Evolutionary conservation across 1,284 basidiomycete genomes (phyloP).

Genomic region (Veloporphyrellus conicus): DNA sequence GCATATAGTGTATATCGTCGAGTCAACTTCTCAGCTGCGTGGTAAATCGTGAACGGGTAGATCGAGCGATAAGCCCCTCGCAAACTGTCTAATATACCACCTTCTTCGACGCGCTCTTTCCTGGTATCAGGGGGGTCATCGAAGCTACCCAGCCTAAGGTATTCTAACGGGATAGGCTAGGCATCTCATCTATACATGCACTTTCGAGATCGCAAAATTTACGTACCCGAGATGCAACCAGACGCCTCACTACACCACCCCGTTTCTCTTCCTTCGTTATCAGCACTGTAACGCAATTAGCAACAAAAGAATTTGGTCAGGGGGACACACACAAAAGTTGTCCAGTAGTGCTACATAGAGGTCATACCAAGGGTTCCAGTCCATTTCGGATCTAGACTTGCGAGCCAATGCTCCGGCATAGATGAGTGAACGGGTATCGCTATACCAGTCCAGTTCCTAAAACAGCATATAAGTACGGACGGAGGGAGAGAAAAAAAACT

Average conservation of each 20-base stretch:
- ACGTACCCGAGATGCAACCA: conserved; percentile 62
- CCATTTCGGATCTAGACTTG: conserved; percentile 52
- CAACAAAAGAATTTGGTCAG: neutral
- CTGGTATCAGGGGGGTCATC: conserved; percentile 53
- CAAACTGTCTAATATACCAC: conserved; percentile 53
- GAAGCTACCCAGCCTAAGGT: conserved; percentile 66
- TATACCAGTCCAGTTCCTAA: conserved; percentile 76
- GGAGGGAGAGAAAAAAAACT: neutral
- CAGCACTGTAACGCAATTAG: conserved; percentile 44
- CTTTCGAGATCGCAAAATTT: neutral
- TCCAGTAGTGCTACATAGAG: conserved; percentile 67
- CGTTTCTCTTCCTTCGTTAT: conserved; percentile 58
- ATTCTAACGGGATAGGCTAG: conserved; percentile 73
- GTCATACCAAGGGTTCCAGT: conserved; percentile 63
- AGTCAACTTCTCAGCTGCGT: conserved; percentile 51
- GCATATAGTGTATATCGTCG: conserved; percentile 71
- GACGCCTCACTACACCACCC: conserved; percentile 45
- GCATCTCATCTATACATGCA: conserved; percentile 7
- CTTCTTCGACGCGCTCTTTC: conserved; percentile 57
- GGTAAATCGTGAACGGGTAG: conserved; percentile 73
- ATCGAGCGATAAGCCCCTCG: conserved; percentile 48
- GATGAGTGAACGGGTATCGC: conserved; percentile 66
- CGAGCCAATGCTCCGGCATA: conserved; percentile 58
- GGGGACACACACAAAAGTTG: conserved; percentile 56
- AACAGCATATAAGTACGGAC: conserved; percentile 4